A percentile compares a stretch with the other conserved stretches of the same genome.
Evolutionary conservation across 768 basidiomycete genomes (phyloP).

Genomic region (Pisolithus microcarpus): DNA sequence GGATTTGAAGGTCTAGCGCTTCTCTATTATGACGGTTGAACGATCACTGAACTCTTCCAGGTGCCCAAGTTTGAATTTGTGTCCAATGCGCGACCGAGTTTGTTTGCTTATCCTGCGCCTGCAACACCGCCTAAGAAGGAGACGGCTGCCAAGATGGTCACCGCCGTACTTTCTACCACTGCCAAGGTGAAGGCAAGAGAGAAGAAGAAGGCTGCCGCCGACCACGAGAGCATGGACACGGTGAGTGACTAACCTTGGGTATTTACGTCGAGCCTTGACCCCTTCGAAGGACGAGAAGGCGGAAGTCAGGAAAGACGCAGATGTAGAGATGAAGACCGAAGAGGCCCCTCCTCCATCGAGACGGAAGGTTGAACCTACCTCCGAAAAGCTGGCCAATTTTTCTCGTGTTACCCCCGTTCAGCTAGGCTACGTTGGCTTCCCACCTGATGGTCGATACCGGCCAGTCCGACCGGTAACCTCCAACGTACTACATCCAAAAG

Average conservation of each 20-base stretch:
- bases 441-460: conserved; percentile 70
- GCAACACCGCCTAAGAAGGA: conserved; percentile 91
- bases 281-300: conserved; percentile 44
- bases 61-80: conserved; percentile 90
- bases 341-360: conserved; percentile 46
- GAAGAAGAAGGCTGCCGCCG: conserved; percentile 82
- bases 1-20: conserved; percentile 62
- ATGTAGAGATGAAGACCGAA: conserved; percentile 76
- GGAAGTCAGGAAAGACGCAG: conserved; percentile 49
- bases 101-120: conserved; percentile 86
- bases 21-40: background rate
- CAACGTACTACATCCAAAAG: conserved; percentile 25
- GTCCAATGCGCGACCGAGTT: conserved; percentile 83
- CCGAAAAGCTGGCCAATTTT: conserved; percentile 76
- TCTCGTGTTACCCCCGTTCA: conserved; percentile 90
- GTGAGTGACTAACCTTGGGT: conserved; percentile 37
- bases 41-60: conserved; percentile 31
- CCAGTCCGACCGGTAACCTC: conserved; percentile 79
- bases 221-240: conserved; percentile 75
- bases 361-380: conserved; percentile 68
- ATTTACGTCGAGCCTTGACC: conserved; percentile 10
- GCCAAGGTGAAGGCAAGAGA: conserved; percentile 95
- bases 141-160: conserved; percentile 82
- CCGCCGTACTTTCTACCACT: conserved; percentile 94
- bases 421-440: conserved; percentile 78